These are phyloP conservation scores for Linum lewisii DNA, from an alignment of 345 rosid genomes.

Conservation along the genomic window DNA sequence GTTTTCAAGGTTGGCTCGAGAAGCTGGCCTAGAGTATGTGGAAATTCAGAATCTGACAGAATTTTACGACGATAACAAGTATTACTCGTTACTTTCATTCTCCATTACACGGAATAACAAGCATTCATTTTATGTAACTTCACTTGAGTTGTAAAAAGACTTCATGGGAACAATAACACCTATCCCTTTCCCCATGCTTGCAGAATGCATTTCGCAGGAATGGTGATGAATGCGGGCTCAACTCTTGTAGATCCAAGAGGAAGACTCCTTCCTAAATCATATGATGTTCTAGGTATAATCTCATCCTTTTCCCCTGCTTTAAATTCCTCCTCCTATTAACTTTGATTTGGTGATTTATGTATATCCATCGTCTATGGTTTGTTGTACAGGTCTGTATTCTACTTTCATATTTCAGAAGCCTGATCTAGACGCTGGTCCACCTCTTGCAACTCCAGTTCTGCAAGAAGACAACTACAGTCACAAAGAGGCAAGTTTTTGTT, in stretches of 20 bases:
- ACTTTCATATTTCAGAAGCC: conserved; percentile 92
- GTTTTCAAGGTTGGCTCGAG: conserved; percentile 66
- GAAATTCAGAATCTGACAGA: conserved; percentile 93
- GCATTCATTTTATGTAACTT: neutral
- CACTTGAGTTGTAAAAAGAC: neutral
- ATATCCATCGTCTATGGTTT: neutral
- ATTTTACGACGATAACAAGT: conserved; percentile 92
- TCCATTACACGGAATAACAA: neutral
- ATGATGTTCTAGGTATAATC: conserved; percentile 58
- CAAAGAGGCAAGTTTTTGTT: conserved; percentile 61
- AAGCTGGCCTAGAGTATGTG: conserved; percentile 91
- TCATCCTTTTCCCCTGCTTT: conserved; percentile 5
- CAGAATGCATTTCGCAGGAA: conserved; percentile 63
- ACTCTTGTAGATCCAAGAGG: conserved; percentile 80
- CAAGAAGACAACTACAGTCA: conserved; percentile 34
- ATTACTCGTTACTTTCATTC: conserved; percentile 2
- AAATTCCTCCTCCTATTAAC: neutral
- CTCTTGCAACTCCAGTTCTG: conserved; percentile 61
- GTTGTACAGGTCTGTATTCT: conserved; percentile 60
- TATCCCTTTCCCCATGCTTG: conserved; percentile 11
- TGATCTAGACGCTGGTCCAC: conserved; percentile 83
- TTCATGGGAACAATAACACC: neutral
- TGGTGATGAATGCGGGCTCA: conserved; percentile 63
- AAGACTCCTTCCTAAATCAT: conserved; percentile 81
- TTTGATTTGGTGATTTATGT: neutral